A percentile compares a stretch with the other conserved stretches of the same genome.
Conservation (phyloP, 106 monocot species). For the Alisma plantagoaquatica region DNA sequence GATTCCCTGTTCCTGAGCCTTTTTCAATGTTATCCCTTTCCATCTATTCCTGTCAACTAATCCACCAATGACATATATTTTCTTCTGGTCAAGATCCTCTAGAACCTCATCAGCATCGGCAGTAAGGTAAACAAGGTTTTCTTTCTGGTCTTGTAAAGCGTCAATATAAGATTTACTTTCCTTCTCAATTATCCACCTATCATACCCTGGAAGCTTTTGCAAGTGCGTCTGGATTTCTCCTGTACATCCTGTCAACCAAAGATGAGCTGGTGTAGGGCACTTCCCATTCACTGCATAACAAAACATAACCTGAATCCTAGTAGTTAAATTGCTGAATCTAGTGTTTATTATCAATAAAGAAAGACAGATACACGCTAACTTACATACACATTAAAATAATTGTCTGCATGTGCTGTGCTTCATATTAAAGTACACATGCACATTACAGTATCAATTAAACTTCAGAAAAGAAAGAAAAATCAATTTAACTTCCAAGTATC, state of each 20-base stretch:
- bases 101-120: constrained; percentile 79
- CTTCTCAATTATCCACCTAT: constrained; percentile 88
- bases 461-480: too few species aligned
- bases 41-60: constrained; percentile 90
- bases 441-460: too few species aligned
- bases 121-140: constrained; percentile 80
- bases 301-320: constrained; percentile 88
- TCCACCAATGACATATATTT: constrained; percentile 85
- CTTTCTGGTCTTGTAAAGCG: constrained; percentile 64
- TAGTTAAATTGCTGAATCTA: too few species aligned
- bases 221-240: constrained; percentile 70
- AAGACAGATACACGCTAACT: too few species aligned
- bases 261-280: constrained; percentile 63
- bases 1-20: constrained; percentile 86
- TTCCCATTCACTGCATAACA: constrained; percentile 94
- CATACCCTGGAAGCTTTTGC: constrained; percentile 60
- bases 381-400: too few species aligned
- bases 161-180: constrained; percentile 76
- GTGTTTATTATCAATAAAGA: too few species aligned
- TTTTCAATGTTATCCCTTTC: constrained; percentile 93
- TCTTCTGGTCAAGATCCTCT: constrained; percentile 61
- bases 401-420: too few species aligned
- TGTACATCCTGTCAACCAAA: constrained; percentile 81
- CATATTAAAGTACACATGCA: too few species aligned
- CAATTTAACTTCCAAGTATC: too few species aligned